Conservation (phyloP, 164 flowering plant species). For the Tinospora cordifolia region DNA sequence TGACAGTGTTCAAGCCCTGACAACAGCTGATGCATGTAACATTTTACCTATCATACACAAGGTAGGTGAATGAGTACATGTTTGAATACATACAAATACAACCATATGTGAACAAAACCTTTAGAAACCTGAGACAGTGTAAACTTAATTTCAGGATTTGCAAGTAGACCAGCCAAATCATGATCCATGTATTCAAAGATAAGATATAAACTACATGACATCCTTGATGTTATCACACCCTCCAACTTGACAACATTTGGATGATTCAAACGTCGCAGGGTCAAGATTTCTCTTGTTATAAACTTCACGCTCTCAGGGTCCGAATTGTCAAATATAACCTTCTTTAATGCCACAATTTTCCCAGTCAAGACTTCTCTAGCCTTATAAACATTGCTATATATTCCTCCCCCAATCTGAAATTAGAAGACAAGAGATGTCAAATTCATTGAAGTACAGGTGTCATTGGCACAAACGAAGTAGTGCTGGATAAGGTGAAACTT, state of each 20-base stretch:
- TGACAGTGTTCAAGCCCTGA: slow-evolving; percentile 96
- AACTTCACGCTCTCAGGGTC: slow-evolving; percentile 90
- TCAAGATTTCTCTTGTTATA: slow-evolving; percentile 88
- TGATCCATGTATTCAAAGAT: slow-evolving; percentile 95
- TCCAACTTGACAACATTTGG: slow-evolving; percentile 85
- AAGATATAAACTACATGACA: slow-evolving; percentile 83
- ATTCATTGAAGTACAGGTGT: not conserved
- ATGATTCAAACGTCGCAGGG: slow-evolving; percentile 62
- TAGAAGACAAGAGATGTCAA: not conserved
- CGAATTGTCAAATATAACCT: slow-evolving; percentile 84
- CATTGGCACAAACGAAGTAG: no score
- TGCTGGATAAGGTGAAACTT: no score
- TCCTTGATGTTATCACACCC: slow-evolving; percentile 84
- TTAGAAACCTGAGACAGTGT: slow-evolving; percentile 68
- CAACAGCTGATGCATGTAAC: slow-evolving; percentile 77
- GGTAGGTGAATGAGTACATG: slow-evolving; percentile 1
- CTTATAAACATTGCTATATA: slow-evolving; percentile 93
- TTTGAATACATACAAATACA: not conserved
- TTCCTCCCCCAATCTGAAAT: slow-evolving; percentile 85
- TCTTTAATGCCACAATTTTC: slow-evolving; percentile 86
- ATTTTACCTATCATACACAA: slow-evolving; percentile 52
- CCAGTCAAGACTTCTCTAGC: slow-evolving; percentile 76
- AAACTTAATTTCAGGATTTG: slow-evolving; percentile 60
- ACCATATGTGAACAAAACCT: not conserved
- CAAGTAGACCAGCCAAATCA: slow-evolving; percentile 84